These are phyloP conservation scores for Linnemannia elongata DNA, from an alignment of 192 early-diverging fungal genomes.

Conservation along the genomic window DNA sequence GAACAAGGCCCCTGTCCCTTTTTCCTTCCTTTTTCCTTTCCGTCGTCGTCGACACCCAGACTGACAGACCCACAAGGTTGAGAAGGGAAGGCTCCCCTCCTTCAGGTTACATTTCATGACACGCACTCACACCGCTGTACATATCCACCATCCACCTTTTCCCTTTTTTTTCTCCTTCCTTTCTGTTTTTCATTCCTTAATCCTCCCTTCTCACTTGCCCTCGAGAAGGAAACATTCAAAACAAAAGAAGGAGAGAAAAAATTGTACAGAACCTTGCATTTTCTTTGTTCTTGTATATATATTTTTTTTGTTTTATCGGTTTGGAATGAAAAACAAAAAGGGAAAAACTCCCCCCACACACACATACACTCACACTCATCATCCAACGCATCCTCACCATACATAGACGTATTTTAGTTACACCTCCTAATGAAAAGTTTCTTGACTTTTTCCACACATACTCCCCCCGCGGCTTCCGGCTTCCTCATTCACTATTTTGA, in stretches of 20 bases:
- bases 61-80: not conserved
- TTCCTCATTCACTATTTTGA: not conserved
- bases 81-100: not conserved
- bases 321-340: not conserved
- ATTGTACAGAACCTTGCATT: not conserved
- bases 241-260: not conserved
- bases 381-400: slow-evolving; percentile 6
- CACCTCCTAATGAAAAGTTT: not conserved
- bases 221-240: not conserved
- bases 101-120: not conserved
- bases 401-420: slow-evolving; percentile 7
- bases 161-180: not conserved
- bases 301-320: not conserved
- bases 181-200: not conserved
- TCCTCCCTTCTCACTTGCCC: not conserved
- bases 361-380: not conserved
- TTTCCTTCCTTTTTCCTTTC: not conserved
- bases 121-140: not conserved
- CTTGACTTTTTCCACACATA: not conserved
- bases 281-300: not conserved
- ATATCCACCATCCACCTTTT: not conserved
- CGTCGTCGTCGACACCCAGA: not conserved
- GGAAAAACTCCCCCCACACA: too few species aligned
- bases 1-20: not conserved
- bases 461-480: too few species aligned